Evolutionary conservation across 169 alveolate species (phyloP).

Genomic region (Plasmodium blacklocki): DNA sequence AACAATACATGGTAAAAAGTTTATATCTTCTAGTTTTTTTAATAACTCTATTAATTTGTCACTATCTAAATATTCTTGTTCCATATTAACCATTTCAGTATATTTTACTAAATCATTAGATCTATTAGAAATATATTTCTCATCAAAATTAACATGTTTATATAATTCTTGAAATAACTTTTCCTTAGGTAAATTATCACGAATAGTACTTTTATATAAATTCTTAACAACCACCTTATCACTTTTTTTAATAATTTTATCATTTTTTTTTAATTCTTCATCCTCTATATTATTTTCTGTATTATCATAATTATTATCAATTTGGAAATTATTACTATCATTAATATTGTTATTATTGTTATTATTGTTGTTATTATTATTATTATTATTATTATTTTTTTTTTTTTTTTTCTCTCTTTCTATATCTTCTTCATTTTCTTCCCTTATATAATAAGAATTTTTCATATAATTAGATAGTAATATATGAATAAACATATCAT

Average conservation of each 20-base stretch:
- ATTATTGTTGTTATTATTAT: too few species aligned
- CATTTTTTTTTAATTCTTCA: neutral
- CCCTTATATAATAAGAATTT: conserved; percentile 21
- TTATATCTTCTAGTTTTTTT: conserved; percentile 84
- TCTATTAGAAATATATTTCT: conserved; percentile 29
- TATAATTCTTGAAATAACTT: conserved; percentile 54
- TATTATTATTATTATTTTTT: too few species aligned
- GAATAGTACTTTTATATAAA: conserved; percentile 14
- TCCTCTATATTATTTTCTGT: neutral
- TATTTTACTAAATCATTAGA: conserved; percentile 67
- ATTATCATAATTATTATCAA: too few species aligned
- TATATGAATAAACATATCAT: conserved; percentile 67
- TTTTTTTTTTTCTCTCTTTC: neutral
- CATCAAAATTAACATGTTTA: conserved; percentile 48
- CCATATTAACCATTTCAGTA: conserved; percentile 75
- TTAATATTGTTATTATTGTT: too few species aligned
- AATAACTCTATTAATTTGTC: conserved; percentile 82
- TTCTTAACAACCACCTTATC: conserved; percentile 10
- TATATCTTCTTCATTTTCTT: conserved; percentile 14
- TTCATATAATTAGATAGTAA: conserved; percentile 70
- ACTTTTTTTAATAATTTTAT: neutral
- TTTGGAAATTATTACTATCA: too few species aligned
- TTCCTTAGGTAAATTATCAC: conserved; percentile 32
- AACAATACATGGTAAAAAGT: conserved; percentile 90
- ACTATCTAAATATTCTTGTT: conserved; percentile 81